These are phyloP conservation scores for Schwanniomyces pseudopolymorphus DNA, from an alignment of 805 yeast genomes.

Conservation along the genomic window DNA sequence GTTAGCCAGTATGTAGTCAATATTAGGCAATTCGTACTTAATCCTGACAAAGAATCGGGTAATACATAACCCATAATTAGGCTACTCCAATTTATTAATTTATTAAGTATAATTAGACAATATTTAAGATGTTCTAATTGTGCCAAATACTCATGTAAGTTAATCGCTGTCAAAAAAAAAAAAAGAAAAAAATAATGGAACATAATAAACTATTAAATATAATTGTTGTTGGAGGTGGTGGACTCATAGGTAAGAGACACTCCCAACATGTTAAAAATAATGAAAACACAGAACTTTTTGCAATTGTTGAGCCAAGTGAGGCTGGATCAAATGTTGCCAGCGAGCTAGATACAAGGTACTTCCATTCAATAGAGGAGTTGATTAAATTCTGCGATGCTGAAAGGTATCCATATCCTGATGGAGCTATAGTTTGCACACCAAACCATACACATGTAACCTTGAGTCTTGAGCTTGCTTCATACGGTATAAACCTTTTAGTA, in stretches of 20 bases:
- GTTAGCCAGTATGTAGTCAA: no score
- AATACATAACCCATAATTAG: no score
- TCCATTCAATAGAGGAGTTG: slow-evolving; percentile 21
- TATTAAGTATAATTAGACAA: no score
- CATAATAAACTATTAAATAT: not conserved
- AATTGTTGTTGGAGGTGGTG: slow-evolving; percentile 34
- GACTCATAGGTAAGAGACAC: slow-evolving; percentile 42
- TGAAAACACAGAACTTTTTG: slow-evolving; percentile 25
- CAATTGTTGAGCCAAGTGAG: slow-evolving; percentile 36
- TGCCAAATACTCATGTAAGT: no score
- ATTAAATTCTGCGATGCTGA: slow-evolving; percentile 19
- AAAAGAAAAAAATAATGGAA: no score
- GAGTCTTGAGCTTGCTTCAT: slow-evolving; percentile 28
- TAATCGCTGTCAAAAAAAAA: no score
- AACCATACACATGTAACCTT: slow-evolving; percentile 35
- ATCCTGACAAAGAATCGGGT: no score
- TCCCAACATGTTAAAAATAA: slow-evolving; percentile 29
- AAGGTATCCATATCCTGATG: slow-evolving; percentile 25
- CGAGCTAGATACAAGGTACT: slow-evolving; percentile 19
- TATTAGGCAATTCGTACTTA: no score
- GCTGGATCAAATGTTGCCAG: slow-evolving; percentile 24
- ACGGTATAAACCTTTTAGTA: slow-evolving; percentile 33
- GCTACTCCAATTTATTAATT: no score
- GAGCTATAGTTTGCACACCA: slow-evolving; percentile 41
- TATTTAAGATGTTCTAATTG: no score